Evolutionary conservation across 495 filamentous ascomycete genomes (phyloP), one percentile per base, ranked within the genome.

Genomic region (Rostrohypoxylon terebratum): DNA sequence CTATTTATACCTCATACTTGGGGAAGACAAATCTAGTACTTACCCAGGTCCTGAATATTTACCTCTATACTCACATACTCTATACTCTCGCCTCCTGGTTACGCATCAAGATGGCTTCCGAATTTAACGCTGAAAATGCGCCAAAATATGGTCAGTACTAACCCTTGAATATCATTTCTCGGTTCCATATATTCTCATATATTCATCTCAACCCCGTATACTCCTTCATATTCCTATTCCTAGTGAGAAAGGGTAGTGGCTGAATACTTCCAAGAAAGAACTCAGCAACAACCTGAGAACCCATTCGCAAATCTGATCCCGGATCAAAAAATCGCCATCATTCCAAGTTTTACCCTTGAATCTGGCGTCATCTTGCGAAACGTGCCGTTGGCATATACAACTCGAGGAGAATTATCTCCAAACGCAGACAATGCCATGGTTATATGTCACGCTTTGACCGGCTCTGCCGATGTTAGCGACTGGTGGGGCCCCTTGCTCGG

Each of bases 401-500:
- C 91, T 0, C 87, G 91, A 51, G 96, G 96, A 68, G 84, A 85
- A 55, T 86, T 99, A 21, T 91, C 92, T 0, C 85, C 91, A 21
- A 82, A 88, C 33, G 83, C 87, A 45, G 92, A 97, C 83, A 99
- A 99, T 88, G 93, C 87, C 61, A 90, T 99, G 90, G 91, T 99
- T 58, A 97, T 99, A 73, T 99, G 96, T 81, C 96, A 99, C 83
- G 96, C 96, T 44, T 82, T 99, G 72, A 97, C 96, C 38, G 96
- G 96, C 55, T 97, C 94, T 72, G 94, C 96, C 62, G 96, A 99
- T 83, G 96, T 98, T 28, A 88, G 89, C 66, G 96, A 99, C 82
- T 99, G 96, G 96, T 99, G 96, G 96, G 96, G 96, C 6, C 96
- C 96, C 16, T 86, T 99, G 20, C 88, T 98, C 8, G 94, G 94